Evolutionary conservation across 768 basidiomycete species (phyloP), one percentile per base, ranked within the genome.

Genomic region (Amyloporia xantha): DNA sequence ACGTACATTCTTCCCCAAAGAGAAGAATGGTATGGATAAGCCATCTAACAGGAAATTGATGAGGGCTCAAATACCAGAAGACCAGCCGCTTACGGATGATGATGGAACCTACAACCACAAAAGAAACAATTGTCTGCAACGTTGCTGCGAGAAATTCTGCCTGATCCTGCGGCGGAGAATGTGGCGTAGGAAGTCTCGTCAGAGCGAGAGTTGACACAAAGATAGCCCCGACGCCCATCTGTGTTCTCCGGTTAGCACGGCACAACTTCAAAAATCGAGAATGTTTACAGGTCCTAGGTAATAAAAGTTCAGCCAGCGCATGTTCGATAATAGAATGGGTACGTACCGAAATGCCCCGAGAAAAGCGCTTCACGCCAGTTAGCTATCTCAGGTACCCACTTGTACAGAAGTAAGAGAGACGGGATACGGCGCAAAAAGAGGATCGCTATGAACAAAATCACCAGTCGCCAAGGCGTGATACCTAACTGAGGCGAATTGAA

Each of bases 201-300:
- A 81, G 62, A 3, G 91, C 88, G 23, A 91, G 65, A 0, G 81
- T 83, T 9, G 86, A 82, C 48, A 98, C 84, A 64, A 97, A 99
- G 39, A 97, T 72, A 5, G 95, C 86, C 0, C 86, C 82, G 20
- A 96, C 92, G 44, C 94, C 94, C 88, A 96, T 93, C 74, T 91
- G 35, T 21, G 4, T 50, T 9, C 33, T n/a, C 10, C 33, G n/a
- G 33, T 35, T 9, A 35, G 33, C n/a, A 35, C 33, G n/a, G 9
- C 33, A 10, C 10, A 35, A 3, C 23, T 33, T 9, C 21, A 43
- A n/a, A 35, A 33, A 5, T 21, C 23, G n/a, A 42, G 41, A 12
- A 23, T 17, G 67, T 78, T 57, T 53, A 80, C 81, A 45, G 81
- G 80, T 38, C 80, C 81, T 80, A 47, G 12, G 27, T 3, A 26